A percentile compares a stretch with the other conserved stretches of the same genome.
Evolutionary conservation across 306 rosid species (phyloP).

Genomic region (Pterocarpus macrocarpus): DNA sequence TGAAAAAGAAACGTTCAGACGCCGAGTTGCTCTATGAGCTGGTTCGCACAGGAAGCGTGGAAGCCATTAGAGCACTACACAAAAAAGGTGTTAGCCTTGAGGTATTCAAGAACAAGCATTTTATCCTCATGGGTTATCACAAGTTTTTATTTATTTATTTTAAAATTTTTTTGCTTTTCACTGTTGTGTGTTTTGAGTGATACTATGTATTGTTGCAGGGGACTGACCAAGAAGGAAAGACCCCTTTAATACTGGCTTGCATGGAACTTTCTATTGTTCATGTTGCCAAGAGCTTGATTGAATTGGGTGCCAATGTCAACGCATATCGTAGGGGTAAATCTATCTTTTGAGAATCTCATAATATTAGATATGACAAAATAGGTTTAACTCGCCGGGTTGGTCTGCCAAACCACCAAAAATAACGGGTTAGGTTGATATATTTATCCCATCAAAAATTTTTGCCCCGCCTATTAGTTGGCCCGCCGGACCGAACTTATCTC

Average conservation of each 20-base stretch:
- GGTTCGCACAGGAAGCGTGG: not conserved
- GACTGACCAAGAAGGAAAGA: constrained; percentile 3
- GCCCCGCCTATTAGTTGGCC: too few relatives aligned
- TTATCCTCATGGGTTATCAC: too few relatives aligned
- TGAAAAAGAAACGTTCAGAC: too few relatives aligned
- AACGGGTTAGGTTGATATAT: too few relatives aligned
- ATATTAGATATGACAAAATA: too few relatives aligned
- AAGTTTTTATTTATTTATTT: too few relatives aligned
- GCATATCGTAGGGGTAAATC: not conserved
- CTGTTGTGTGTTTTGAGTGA: not conserved
- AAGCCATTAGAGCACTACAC: not conserved
- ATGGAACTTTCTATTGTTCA: not conserved
- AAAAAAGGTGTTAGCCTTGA: not conserved
- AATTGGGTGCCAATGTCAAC: constrained; percentile 12
- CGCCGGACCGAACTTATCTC: too few relatives aligned
- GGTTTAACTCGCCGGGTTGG: too few relatives aligned
- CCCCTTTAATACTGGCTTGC: constrained; percentile 19
- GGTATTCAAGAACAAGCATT: not conserved
- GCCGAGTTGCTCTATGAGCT: too few relatives aligned
- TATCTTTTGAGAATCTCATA: not conserved
- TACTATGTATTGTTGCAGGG: not conserved
- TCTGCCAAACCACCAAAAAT: too few relatives aligned
- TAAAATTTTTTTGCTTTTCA: too few relatives aligned
- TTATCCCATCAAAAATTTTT: too few relatives aligned
- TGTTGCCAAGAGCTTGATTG: not conserved